A percentile compares a stretch with the other conserved stretches of the same genome.
These are phyloP conservation scores for Amanita muscaria DNA, from an alignment of 768 basidiomycete species.

Conservation along the genomic window DNA sequence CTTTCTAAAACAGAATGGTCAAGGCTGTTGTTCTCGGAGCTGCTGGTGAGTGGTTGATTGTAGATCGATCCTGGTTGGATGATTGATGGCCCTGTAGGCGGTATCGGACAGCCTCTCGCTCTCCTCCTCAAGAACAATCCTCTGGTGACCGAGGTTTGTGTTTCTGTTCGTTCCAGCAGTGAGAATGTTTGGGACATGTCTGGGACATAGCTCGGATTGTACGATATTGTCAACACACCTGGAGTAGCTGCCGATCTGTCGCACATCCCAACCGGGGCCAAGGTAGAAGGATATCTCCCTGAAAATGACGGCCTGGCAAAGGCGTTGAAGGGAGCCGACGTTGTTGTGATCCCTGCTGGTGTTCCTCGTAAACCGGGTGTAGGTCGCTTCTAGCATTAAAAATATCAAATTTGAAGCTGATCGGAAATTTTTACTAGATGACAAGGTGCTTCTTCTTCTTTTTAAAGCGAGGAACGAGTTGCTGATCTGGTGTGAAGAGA, in stretches of 20 bases:
- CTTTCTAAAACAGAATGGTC: slow-evolving; percentile 28
- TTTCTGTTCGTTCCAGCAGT: background rate
- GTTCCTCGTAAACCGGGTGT: slow-evolving; percentile 93
- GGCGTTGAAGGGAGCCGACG: slow-evolving; percentile 73
- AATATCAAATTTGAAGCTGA: too few relatives aligned
- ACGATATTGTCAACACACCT: slow-evolving; percentile 96
- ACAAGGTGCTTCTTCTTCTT: slow-evolving; percentile 29
- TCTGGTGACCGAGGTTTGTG: slow-evolving; percentile 61
- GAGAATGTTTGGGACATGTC: background rate
- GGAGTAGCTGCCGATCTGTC: slow-evolving; percentile 94
- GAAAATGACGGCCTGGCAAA: slow-evolving; percentile 78
- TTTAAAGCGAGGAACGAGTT: slow-evolving; percentile 1
- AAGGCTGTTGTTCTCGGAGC: slow-evolving; percentile 97
- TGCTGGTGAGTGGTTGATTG: slow-evolving; percentile 47
- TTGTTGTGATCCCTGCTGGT: slow-evolving; percentile 95
- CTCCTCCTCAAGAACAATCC: slow-evolving; percentile 86
- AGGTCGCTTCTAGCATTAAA: slow-evolving; percentile 33
- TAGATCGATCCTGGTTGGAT: slow-evolving; percentile 9
- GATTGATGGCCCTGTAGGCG: slow-evolving; percentile 36
- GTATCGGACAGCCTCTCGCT: slow-evolving; percentile 94
- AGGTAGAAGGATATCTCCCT: slow-evolving; percentile 74
- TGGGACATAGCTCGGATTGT: slow-evolving; percentile 62
- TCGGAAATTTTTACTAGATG: slow-evolving; percentile 29
- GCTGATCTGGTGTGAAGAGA: slow-evolving; percentile 44
- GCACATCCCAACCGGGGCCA: slow-evolving; percentile 85